These are phyloP conservation scores for Lycium ferocissimum DNA, from an alignment of 257 asterid species.

Conservation along the genomic window DNA sequence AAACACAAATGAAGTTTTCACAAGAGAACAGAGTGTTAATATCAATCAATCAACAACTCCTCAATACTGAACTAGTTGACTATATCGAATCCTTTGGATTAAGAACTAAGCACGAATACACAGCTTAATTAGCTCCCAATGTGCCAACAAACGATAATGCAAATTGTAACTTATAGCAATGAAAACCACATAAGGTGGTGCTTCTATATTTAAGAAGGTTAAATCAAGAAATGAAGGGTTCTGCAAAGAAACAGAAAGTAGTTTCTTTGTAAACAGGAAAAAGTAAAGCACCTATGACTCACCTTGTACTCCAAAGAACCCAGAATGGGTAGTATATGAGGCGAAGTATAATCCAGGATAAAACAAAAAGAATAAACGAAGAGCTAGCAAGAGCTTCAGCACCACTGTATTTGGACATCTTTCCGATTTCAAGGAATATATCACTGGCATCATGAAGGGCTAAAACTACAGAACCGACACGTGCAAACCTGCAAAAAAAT, in stretches of 20 bases:
- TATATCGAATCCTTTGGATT: neutral
- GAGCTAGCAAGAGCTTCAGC: constrained; percentile 81
- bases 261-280: constrained; percentile 13
- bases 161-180: neutral
- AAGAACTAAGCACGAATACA: neutral
- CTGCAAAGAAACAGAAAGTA: constrained; percentile 9
- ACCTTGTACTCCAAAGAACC: constrained; percentile 97
- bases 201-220: neutral
- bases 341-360: constrained; percentile 78
- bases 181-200: neutral
- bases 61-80: neutral
- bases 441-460: constrained; percentile 98
- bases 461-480: constrained; percentile 80
- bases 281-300: constrained; percentile 22
- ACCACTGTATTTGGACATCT: constrained; percentile 95
- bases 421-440: constrained; percentile 82
- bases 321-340: constrained; percentile 86
- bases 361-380: constrained; percentile 73
- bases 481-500: constrained; percentile 71
- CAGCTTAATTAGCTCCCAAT: neutral
- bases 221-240: neutral
- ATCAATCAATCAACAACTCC: constrained; percentile 5
- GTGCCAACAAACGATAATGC: neutral
- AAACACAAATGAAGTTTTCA: neutral
- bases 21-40: neutral